Evolutionary conservation across 371 early-diverging fungal species (phyloP), one percentile per base, ranked within the genome.

Genomic region (Mucor velutinosus): DNA sequence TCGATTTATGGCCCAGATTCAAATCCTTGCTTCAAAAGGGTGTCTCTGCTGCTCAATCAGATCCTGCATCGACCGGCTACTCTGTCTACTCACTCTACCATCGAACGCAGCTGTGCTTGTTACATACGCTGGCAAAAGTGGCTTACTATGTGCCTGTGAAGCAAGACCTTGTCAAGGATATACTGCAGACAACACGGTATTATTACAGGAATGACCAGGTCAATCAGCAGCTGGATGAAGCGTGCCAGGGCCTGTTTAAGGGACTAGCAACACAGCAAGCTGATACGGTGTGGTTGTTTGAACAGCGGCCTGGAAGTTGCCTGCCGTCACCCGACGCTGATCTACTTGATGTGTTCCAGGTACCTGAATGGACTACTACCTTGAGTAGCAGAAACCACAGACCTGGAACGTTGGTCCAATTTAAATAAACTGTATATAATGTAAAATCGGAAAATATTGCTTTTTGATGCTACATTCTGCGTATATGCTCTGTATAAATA

Each of bases 1-100:
- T 82, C 4, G 79, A 86, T 45, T 66, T 87, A n/a, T 81, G 87
- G 82, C 87, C 87, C 39, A 57, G 67, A 45, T 76, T 84, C 55
- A 65, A 75, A 58, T 27, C 19, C 19, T 49, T 82, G n/a, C 43
- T 84, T 19, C 67, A 65, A 58, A 66, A 65, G 35, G 70, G 65
- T 10, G 27, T 47, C 6, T 30, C 17, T 37, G 35, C 56, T 27
- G 60, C 73, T 53, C 17, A 29, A 12, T 47, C 66, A 4, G 66
- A 69, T 33, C 53, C 49, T 25, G 49, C 53, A 3, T 41, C 60
- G 1, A 58, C 65, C 1, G 69, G 60, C 23, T 80, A 82, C 43
- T 83, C 83, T 11, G 45, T 63, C 10, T 82, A 67, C 60, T 82
- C 85, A 0, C 60, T 75, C 5, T 67, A 73, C 7, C 77, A 81